Evolutionary conservation across 2,329 filamentous ascomycete species (phyloP), one percentile per base, ranked within the genome.

Genomic region (Aspergillus felis): DNA sequence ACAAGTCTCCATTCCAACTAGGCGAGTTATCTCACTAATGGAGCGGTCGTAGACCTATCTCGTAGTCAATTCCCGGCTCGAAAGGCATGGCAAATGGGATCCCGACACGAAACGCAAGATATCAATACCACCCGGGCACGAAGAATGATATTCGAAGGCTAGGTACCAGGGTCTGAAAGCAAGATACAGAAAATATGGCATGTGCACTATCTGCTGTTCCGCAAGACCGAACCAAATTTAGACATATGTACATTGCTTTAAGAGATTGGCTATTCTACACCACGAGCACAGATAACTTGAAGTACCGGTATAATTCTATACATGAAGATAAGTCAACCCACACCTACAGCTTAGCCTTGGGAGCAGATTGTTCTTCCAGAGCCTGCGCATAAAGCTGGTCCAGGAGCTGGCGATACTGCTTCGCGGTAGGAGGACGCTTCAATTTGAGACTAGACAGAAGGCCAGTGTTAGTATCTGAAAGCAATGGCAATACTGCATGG

Each of bases 381-480:
- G 79, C 79, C 68, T 86, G 82, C 29, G 79, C 81, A 65, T 89
- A 89, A 65, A 87, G 78, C 60, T 82, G 77, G 62, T 88, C 85
- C 25, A 88, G 70, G 35, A 84, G 69, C 47, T 75, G 64, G 55
- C 85, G 79, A 70, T 82, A 89, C 61, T 74, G 77, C 79, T 88
- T 89, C 27, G 81, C 85, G 4, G 84, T 80, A 61, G 87, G 85
- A 50, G 87, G 85, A 47, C 87, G 82, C 79, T 90, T 90, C 68
- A 90, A 76, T 74, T 91, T 91, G 60, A 90, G 75, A 55, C 87
- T 89, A 60, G 56, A 54, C 22, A 3, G 5, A 20, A 29, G 17
- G 35, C 6, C 29, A 44, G 14, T 3, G 46, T 28, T 17, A 29
- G 55, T 70, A 56, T 32, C 29, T 28, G 12, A 4, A 27, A 7